A percentile compares a stretch with the other conserved stretches of the same genome.
These are phyloP conservation scores for Polyplosphaeria fusca DNA, from an alignment of 495 filamentous ascomycete species.

Conservation along the genomic window DNA sequence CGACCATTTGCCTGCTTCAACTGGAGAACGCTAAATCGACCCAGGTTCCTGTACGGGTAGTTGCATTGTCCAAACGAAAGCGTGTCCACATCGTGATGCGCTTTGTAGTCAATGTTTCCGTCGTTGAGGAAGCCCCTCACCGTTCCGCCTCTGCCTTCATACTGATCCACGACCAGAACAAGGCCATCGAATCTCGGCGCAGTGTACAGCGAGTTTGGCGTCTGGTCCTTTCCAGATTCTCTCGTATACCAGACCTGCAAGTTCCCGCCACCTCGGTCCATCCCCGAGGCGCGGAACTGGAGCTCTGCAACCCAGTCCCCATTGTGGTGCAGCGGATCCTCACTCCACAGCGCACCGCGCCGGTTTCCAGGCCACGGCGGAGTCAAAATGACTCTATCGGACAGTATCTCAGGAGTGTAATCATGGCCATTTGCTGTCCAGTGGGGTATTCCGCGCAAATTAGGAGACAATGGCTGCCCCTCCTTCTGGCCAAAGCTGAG, in stretches of 20 bases:
- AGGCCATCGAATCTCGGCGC: conserved; percentile 80
- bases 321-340: conserved; percentile 40
- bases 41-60: conserved; percentile 87
- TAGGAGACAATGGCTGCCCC: conserved; percentile 53
- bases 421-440: conserved; percentile 70
- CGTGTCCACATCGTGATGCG: conserved; percentile 72
- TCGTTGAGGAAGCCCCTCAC: conserved; percentile 93
- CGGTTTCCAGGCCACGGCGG: conserved; percentile 83
- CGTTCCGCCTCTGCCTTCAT: conserved; percentile 68
- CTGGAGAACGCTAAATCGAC: conserved; percentile 72
- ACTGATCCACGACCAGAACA: conserved; percentile 80
- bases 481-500: conserved; percentile 73
- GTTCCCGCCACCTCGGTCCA: conserved; percentile 82
- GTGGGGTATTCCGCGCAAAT: conserved; percentile 54
- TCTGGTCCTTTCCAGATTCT: conserved; percentile 62
- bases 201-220: conserved; percentile 75
- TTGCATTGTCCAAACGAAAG: conserved; percentile 92
- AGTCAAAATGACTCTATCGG: conserved; percentile 88
- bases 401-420: conserved; percentile 69
- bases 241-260: conserved; percentile 90
- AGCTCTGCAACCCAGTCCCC: conserved; percentile 74
- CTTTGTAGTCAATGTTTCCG: conserved; percentile 74
- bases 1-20: conserved; percentile 61
- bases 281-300: conserved; percentile 82
- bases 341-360: conserved; percentile 78